Evolutionary conservation across 2,329 filamentous ascomycete genomes (phyloP).

Genomic region (Bipolaris bicolor): DNA sequence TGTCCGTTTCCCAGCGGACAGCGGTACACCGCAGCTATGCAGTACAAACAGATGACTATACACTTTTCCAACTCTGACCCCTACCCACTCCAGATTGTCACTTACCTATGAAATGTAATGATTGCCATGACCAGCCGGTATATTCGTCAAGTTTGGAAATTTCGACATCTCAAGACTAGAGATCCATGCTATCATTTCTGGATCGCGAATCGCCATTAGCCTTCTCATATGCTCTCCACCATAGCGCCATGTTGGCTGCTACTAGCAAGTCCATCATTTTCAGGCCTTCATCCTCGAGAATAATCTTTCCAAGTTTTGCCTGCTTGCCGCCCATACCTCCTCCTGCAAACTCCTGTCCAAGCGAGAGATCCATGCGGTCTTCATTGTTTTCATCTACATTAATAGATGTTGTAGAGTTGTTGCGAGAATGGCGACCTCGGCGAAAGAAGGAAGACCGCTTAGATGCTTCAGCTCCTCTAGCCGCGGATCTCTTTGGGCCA

Average conservation of each 20-base stretch:
- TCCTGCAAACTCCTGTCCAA: constrained; percentile 83
- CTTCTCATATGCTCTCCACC: constrained; percentile 86
- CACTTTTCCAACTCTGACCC: neutral
- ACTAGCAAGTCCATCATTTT: constrained; percentile 96
- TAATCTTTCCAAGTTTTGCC: constrained; percentile 92
- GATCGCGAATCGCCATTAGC: constrained; percentile 13
- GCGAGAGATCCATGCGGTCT: constrained; percentile 69
- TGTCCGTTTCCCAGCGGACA: neutral
- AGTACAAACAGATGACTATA: neutral
- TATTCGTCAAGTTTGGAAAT: no score
- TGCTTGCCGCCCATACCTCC: constrained; percentile 84
- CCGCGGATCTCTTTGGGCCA: constrained; percentile 45
- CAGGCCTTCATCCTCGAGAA: constrained; percentile 84
- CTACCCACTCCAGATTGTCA: neutral
- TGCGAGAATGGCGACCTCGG: constrained; percentile 36
- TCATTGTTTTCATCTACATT: constrained; percentile 23
- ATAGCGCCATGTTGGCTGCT: constrained; percentile 87
- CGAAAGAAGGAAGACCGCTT: constrained; percentile 48
- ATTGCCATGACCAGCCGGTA: neutral
- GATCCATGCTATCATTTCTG: constrained; percentile 5
- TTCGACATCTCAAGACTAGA: neutral
- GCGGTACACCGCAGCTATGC: no score
- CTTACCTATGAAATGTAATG: neutral
- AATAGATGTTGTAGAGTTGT: constrained; percentile 38
- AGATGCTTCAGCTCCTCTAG: constrained; percentile 37